Evolutionary conservation across 805 yeast species (phyloP).

Genomic region (Teunomyces pallodes): DNA sequence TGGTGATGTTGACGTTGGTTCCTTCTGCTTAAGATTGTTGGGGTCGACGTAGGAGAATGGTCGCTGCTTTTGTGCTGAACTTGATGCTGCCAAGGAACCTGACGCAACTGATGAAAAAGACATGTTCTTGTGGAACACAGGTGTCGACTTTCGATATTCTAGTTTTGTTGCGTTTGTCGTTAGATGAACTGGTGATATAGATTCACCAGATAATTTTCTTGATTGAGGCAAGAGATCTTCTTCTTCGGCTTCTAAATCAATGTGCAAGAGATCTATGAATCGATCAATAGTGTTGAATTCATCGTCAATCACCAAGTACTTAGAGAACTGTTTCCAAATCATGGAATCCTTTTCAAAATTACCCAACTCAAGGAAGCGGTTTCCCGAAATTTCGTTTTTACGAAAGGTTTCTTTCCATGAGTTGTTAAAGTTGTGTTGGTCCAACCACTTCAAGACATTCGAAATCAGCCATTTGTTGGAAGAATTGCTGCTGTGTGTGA

Average conservation of each 20-base stretch:
- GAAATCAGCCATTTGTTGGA: conserved; percentile 70
- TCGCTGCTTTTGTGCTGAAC: conserved; percentile 23
- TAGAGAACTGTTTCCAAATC: conserved; percentile 46
- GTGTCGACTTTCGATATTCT: conserved; percentile 33
- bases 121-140: conserved; percentile 25
- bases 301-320: conserved; percentile 36
- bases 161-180: conserved; percentile 12
- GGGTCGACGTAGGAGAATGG: conserved; percentile 42
- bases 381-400: conserved; percentile 56
- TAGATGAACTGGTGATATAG: conserved; percentile 11
- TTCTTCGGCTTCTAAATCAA: conserved; percentile 10
- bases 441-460: conserved; percentile 70
- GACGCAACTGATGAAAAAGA: conserved; percentile 14
- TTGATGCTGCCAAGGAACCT: conserved; percentile 10
- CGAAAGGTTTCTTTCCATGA: conserved; percentile 71
- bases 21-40: conserved; percentile 16
- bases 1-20: conserved; percentile 16
- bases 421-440: conserved; percentile 61
- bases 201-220: conserved; percentile 16
- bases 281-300: conserved; percentile 54
- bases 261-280: conserved; percentile 48
- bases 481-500: conserved; percentile 17
- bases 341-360: conserved; percentile 54
- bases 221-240: conserved; percentile 12
- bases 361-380: conserved; percentile 61